Base-by-base conservation (phyloP, 192 early-diverging fungal species). In the Mortierella hygrophila region DNA sequence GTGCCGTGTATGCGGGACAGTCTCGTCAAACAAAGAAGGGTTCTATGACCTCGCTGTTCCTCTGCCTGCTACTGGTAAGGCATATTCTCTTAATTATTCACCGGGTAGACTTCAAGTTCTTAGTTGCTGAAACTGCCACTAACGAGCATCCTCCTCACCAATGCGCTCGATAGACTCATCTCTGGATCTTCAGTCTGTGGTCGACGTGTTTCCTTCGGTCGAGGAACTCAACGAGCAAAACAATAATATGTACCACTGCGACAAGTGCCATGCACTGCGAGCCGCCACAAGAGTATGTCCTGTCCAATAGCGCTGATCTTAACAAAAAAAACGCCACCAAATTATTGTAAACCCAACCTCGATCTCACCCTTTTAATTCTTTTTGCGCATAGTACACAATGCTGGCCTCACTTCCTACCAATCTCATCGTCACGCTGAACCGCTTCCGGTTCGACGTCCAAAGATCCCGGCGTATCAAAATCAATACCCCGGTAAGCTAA, bases 381-480 rank as follows among this genome's bases (percentile, higher is more conserved):
- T 41, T 40, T 41, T 40, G 32, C 8, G 35, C 20, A 10, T 76
- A 85, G 83, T 65, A 46, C 44, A 74, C 83, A n/a, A 85, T 76
- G 68, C 55, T 85, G 9, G 78, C 40, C 4, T 72, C 83, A 0
- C 38, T 85, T 35, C 83, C 83, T 13, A 32, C 20, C 15, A 85
- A 80, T 35, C 73, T 85, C 49, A 85, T 85, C 21, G 32, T 85
- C 2, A 80, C 83, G 2, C n/a, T 85, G 44, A 85, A 85, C 68
- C 77, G 83, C 32, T 85, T 85, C 37, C 78, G 80, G n/a, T 85
- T 80, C 37, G 83, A 85, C 18, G 55, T 73, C n/a, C 32, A 80
- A 47, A 13, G 83, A 35, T 70, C 77, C 32, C 23, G 70, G 21
- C 52, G 78, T 42, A 71, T 85, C 55, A 85, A 85, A 60, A 80